phyloP scores from a whole-genome alignment of 208 protist species.

The Wallacemonas rigidus region DNA sequence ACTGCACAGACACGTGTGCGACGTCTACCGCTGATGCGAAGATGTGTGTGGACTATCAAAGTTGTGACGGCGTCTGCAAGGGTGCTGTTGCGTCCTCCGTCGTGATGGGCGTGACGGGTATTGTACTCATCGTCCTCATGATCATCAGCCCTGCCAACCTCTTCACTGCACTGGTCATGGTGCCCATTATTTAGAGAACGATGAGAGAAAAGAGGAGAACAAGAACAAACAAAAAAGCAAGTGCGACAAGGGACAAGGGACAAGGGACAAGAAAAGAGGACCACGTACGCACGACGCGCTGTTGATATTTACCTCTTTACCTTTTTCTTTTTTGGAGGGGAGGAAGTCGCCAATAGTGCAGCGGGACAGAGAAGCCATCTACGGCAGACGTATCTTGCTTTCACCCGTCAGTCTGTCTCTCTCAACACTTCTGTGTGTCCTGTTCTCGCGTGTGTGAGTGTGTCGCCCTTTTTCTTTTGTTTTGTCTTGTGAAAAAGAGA shows the following conservation, averaged over 20 bases:
- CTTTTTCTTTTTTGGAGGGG: not conserved
- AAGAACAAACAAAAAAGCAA: not conserved
- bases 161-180: constrained; percentile 40
- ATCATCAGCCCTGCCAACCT: constrained; percentile 52
- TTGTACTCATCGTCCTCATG: constrained; percentile 31
- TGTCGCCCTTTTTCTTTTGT: no score
- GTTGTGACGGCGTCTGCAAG: constrained; percentile 71
- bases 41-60: constrained; percentile 29
- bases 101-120: constrained; percentile 46
- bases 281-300: not conserved
- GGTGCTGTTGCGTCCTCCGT: constrained; percentile 60
- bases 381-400: no score
- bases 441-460: constrained; percentile 1
- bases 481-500: no score
- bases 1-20: constrained; percentile 42
- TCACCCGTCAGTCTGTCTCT: not conserved
- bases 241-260: no score
- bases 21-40: constrained; percentile 19
- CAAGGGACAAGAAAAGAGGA: not conserved
- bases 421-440: constrained; percentile 15
- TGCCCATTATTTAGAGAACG: constrained; percentile 33
- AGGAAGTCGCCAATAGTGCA: constrained; percentile 3
- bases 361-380: not conserved
- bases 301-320: not conserved
- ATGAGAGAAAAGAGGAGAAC: constrained; percentile 13